A percentile compares a stretch with the other conserved stretches of the same genome.
Evolutionary conservation across 2,329 filamentous ascomycete species (phyloP).

Genomic region (Alternaria sp.): DNA sequence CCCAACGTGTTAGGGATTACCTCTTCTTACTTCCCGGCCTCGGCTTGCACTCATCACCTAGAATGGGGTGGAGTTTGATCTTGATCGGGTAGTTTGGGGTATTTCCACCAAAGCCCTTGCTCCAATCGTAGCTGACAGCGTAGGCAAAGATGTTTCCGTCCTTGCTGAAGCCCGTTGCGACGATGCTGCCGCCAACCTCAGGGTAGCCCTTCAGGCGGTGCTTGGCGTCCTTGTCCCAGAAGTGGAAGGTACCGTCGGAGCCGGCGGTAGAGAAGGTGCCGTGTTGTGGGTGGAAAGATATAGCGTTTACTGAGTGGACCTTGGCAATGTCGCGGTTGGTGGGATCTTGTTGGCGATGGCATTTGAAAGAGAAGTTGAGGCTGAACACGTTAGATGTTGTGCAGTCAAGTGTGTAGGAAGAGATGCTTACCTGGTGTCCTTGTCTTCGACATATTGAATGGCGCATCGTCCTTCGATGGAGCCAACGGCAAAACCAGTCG

Average conservation of each 20-base stretch:
- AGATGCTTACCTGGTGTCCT: slow-evolving; percentile 70
- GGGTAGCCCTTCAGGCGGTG: slow-evolving; percentile 70
- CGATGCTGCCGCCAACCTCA: slow-evolving; percentile 76
- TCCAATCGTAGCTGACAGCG: slow-evolving; percentile 96
- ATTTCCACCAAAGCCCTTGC: slow-evolving; percentile 91
- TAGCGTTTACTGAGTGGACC: slow-evolving; percentile 95
- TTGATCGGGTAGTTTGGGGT: slow-evolving; percentile 65
- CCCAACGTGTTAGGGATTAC: slow-evolving; percentile 34
- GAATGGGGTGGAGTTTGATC: slow-evolving; percentile 60
- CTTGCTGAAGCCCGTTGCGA: slow-evolving; percentile 88
- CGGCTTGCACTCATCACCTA: slow-evolving; percentile 61
- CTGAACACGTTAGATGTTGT: slow-evolving; percentile 36
- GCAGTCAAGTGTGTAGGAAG: neutral
- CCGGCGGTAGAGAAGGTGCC: slow-evolving; percentile 99
- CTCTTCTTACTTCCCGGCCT: slow-evolving; percentile 58
- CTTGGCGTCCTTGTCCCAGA: slow-evolving; percentile 77
- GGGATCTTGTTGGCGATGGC: slow-evolving; percentile 83
- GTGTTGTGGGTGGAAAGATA: slow-evolving; percentile 95
- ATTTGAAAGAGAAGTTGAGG: slow-evolving; percentile 99
- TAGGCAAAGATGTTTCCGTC: slow-evolving; percentile 70
- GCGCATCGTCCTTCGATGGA: slow-evolving; percentile 97
- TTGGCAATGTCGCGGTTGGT: slow-evolving; percentile 73
- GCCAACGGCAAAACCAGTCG: slow-evolving; percentile 90
- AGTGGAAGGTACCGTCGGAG: slow-evolving; percentile 94
- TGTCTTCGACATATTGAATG: slow-evolving; percentile 98